These are phyloP conservation scores for Detonula confervacea DNA, from an alignment of 352 stramenopile genomes.

Conservation along the genomic window DNA sequence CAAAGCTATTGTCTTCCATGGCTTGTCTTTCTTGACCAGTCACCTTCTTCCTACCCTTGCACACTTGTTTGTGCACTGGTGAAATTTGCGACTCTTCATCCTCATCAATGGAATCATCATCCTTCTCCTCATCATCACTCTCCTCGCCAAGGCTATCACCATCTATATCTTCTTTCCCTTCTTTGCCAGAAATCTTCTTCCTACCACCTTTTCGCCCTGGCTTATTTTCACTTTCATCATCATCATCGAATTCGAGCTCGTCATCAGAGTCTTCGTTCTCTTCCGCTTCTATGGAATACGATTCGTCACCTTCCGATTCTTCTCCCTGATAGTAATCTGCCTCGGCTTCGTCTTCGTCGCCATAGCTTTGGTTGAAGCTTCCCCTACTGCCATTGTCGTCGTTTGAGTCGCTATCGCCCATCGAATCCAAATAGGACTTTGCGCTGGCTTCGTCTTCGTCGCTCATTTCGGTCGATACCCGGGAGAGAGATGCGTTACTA, in stretches of 20 bases:
- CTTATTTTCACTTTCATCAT: constrained; percentile 37
- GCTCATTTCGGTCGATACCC: constrained; percentile 10
- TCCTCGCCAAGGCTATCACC: neutral
- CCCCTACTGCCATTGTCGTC: constrained; percentile 11
- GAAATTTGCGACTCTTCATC: no score
- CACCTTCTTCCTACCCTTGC: no score
- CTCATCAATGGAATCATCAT: neutral
- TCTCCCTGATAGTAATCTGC: neutral
- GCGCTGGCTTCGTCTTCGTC: constrained; percentile 24
- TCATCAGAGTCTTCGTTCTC: constrained; percentile 38
- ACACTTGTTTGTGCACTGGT: no score
- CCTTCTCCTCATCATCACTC: neutral
- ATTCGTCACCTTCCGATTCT: constrained; percentile 42
- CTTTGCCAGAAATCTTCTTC: constrained; percentile 30
- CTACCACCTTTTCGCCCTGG: constrained; percentile 1
- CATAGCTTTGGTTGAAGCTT: constrained; percentile 11
- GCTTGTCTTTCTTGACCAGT: no score
- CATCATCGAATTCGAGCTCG: constrained; percentile 49
- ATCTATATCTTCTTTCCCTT: neutral
- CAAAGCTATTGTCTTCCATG: no score
- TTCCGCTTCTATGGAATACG: constrained; percentile 35
- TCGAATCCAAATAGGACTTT: neutral
- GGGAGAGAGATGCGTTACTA: constrained; percentile 1
- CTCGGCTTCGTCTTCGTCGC: constrained; percentile 9
- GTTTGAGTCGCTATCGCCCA: neutral